Conservation (phyloP, 495 filamentous ascomycete species). For the Platismatia glauca region DNA sequence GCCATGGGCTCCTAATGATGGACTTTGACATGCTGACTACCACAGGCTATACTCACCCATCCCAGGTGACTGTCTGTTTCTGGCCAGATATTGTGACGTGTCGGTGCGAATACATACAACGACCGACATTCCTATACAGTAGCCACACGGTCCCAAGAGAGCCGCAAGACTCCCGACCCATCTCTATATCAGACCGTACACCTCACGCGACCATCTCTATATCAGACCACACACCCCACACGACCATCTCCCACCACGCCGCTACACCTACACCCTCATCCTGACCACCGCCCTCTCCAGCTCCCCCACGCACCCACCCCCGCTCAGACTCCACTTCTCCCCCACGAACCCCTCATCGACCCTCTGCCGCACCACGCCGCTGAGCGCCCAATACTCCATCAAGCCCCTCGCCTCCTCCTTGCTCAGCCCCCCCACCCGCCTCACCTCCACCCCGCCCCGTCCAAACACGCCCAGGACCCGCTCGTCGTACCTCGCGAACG, state of each 20-base stretch:
- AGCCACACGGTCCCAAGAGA: too few species aligned
- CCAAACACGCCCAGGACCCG: constrained; percentile 49
- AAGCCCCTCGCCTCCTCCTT: constrained; percentile 67
- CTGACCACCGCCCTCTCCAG: constrained; percentile 58
- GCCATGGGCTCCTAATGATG: too few species aligned
- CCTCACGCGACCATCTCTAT: too few species aligned
- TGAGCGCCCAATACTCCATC: constrained; percentile 89
- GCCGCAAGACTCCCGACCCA: neutral
- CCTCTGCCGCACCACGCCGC: constrained; percentile 62
- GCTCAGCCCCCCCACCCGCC: constrained; percentile 54
- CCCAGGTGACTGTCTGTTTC: too few species aligned
- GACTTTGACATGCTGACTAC: too few species aligned
- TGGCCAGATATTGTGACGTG: too few species aligned
- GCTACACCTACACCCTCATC: constrained; percentile 28
- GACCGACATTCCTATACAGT: neutral
- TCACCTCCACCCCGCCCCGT: constrained; percentile 39
- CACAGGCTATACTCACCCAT: too few species aligned
- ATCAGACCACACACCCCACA: too few species aligned
- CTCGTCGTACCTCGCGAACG: constrained; percentile 59
- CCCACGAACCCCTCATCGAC: constrained; percentile 65
- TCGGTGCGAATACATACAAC: too few species aligned
- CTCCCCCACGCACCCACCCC: constrained; percentile 76
- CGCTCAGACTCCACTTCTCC: constrained; percentile 79
- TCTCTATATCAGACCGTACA: neutral
- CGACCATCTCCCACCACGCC: neutral